phyloP scores from a whole-genome alignment of 192 early-diverging fungal genomes.

The Backusella sp. region DNA sequence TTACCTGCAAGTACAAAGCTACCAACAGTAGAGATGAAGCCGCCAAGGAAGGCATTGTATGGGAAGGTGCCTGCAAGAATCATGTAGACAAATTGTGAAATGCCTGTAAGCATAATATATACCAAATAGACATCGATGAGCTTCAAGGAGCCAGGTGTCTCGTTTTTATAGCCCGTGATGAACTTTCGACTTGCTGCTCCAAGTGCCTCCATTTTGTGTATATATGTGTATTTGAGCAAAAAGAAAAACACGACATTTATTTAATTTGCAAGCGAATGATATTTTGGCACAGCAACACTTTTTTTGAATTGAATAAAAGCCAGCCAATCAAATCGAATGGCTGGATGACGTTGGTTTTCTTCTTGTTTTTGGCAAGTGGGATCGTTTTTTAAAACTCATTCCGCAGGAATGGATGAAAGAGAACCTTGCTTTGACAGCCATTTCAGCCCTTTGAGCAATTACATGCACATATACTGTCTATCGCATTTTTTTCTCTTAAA shows the following conservation, averaged over 20 bases:
- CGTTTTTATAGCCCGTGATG: conserved; percentile 45
- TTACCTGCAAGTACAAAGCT: conserved; percentile 88
- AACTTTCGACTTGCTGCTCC: conserved; percentile 21
- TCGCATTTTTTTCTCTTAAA: too few relatives aligned
- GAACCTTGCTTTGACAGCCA: too few relatives aligned
- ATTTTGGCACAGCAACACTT: background rate
- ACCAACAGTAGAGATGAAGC: conserved; percentile 90
- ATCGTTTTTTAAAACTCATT: too few relatives aligned
- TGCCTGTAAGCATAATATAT: conserved; percentile 86
- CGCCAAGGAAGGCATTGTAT: conserved; percentile 96
- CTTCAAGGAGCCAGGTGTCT: conserved; percentile 81
- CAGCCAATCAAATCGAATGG: background rate
- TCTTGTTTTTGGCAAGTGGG: too few relatives aligned
- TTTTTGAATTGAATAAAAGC: background rate
- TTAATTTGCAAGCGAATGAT: background rate
- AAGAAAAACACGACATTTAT: conserved; percentile 5
- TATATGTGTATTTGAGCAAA: background rate
- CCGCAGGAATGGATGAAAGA: too few relatives aligned
- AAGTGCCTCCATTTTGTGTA: conserved; percentile 15
- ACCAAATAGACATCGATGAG: conserved; percentile 93
- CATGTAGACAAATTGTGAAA: conserved; percentile 90
- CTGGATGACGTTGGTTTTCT: too few relatives aligned
- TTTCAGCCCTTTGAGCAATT: too few relatives aligned
- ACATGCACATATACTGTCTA: too few relatives aligned
- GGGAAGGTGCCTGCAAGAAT: conserved; percentile 88